Conservation (phyloP, 2,329 filamentous ascomycete genomes). For the Ophiostoma himal-ulmi region DNA sequence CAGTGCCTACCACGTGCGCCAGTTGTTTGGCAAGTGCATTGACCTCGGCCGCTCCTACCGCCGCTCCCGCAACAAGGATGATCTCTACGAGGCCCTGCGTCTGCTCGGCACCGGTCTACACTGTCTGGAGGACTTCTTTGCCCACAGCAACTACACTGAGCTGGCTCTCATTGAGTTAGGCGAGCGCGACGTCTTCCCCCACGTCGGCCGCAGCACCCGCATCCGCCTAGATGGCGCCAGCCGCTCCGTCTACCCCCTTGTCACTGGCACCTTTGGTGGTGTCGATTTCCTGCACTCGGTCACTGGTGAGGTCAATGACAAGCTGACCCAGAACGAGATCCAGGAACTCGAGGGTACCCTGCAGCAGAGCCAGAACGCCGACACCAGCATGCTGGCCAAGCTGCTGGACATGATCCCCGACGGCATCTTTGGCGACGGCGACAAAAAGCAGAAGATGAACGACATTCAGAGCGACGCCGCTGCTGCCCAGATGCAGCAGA, state of each 20-base stretch:
- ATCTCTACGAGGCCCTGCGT: conserved; percentile 80
- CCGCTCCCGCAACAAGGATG: conserved; percentile 59
- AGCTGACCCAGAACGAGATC: conserved; percentile 85
- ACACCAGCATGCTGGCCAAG: conserved; percentile 70
- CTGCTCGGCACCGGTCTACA: conserved; percentile 83
- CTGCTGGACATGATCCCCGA: conserved; percentile 76
- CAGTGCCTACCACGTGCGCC: conserved; percentile 69
- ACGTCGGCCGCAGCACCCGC: conserved; percentile 70
- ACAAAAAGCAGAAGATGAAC: conserved; percentile 69
- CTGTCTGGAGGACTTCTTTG: conserved; percentile 84
- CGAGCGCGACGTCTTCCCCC: conserved; percentile 75
- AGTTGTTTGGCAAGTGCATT: conserved; percentile 67
- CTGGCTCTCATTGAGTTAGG: conserved; percentile 82
- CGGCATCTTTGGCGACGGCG: conserved; percentile 69
- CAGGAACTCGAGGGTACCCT: conserved; percentile 83
- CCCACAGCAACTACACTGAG: conserved; percentile 90
- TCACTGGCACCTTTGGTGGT: conserved; percentile 90
- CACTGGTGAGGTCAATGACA: conserved; percentile 72
- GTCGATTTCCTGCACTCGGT: conserved; percentile 93
- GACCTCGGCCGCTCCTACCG: conserved; percentile 72
- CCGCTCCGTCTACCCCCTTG: conserved; percentile 66
- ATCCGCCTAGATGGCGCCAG: conserved; percentile 63
- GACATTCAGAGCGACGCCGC: conserved; percentile 73
- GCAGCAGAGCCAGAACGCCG: conserved; percentile 53
- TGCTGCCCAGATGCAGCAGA: conserved; percentile 67